Percentiles rank a stretch among this genome's conserved stretches.
Conservation (phyloP, 2,329 filamentous ascomycete genomes). For the Claviceps capensis region DNA sequence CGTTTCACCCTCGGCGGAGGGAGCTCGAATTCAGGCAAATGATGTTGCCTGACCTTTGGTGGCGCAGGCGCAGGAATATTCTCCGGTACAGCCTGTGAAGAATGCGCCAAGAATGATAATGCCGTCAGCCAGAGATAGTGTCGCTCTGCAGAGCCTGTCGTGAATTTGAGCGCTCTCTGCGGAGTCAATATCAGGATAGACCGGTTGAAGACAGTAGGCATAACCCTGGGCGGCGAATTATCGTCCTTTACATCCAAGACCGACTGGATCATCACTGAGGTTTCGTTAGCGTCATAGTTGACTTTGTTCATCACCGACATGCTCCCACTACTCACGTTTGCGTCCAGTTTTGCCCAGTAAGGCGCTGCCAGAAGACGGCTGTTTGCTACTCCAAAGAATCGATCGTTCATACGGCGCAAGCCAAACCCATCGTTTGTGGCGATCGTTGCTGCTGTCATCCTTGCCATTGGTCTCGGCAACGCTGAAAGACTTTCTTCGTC, state of each 20-base stretch:
- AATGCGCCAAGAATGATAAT: constrained; percentile 87
- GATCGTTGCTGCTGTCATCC: constrained; percentile 59
- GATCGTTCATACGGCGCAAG: constrained; percentile 90
- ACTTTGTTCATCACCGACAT: neutral
- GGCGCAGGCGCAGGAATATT: constrained; percentile 43
- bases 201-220: constrained; percentile 60
- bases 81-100: constrained; percentile 66
- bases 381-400: constrained; percentile 97
- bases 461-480: constrained; percentile 53
- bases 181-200: constrained; percentile 93
- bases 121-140: constrained; percentile 94
- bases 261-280: constrained; percentile 77
- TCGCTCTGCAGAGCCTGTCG: constrained; percentile 65
- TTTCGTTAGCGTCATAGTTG: constrained; percentile 15
- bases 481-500: constrained; percentile 81
- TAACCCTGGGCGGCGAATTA: constrained; percentile 65
- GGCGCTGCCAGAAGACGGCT: constrained; percentile 76
- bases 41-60: constrained; percentile 23
- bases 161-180: constrained; percentile 89
- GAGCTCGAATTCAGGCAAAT: constrained; percentile 37
- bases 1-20: constrained; percentile 34
- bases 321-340: constrained; percentile 56
- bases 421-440: constrained; percentile 98
- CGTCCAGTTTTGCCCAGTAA: constrained; percentile 88
- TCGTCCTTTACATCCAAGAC: constrained; percentile 95